Percentiles rank a stretch among this genome's conserved stretches.
Conservation (phyloP, 306 rosid genomes). For the Glycine tomentella region DNA sequence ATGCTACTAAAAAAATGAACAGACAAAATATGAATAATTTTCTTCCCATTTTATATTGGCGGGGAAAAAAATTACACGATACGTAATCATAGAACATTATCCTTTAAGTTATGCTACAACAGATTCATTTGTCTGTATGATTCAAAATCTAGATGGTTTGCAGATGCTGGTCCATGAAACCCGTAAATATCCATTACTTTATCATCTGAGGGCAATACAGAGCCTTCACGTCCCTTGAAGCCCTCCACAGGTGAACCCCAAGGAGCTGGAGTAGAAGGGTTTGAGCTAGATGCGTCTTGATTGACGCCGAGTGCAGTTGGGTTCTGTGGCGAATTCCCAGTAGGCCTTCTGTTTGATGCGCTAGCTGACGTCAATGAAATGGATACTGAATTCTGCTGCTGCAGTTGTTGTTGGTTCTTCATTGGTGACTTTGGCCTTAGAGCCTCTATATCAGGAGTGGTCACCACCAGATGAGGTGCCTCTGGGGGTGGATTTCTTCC, state of each 20-base stretch:
- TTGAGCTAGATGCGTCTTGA: conserved; percentile 76
- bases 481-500: conserved; percentile 98
- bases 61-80: conserved; percentile 40
- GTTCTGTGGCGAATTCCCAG: conserved; percentile 84
- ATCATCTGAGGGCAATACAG: conserved; percentile 71
- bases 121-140: conserved; percentile 82
- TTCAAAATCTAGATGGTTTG: conserved; percentile 71
- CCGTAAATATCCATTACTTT: conserved; percentile 76
- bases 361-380: conserved; percentile 67
- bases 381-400: conserved; percentile 76
- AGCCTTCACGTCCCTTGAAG: conserved; percentile 84
- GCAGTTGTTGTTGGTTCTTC: conserved; percentile 98
- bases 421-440: conserved; percentile 98
- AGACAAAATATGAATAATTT: conserved; percentile 40
- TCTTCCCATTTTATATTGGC: conserved; percentile 48
- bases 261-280: conserved; percentile 70
- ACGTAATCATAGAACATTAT: conserved; percentile 27
- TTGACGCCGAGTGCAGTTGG: conserved; percentile 52
- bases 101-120: conserved; percentile 52
- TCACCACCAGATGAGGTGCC: conserved; percentile 94
- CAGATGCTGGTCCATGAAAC: conserved; percentile 65
- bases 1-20: conserved; percentile 41
- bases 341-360: conserved; percentile 72
- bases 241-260: conserved; percentile 84
- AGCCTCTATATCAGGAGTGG: conserved; percentile 92